Percentiles rank a stretch among this genome's conserved stretches.
Conservation (phyloP, 2,329 filamentous ascomycete genomes). For the Erysiphe neolycopersici region DNA sequence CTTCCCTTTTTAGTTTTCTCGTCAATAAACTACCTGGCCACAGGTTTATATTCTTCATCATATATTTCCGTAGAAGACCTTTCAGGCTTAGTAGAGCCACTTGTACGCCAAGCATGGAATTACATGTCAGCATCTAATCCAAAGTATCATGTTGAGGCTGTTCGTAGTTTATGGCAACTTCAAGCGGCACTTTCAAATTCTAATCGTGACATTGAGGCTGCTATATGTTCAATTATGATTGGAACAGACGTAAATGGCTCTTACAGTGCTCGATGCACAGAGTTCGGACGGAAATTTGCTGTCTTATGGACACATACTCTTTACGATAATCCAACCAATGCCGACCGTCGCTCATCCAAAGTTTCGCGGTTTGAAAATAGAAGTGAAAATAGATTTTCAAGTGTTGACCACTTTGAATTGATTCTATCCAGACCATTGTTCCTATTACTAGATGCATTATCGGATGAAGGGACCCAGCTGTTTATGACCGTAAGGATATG, state of each 20-base stretch:
- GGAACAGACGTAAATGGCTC: constrained; percentile 21
- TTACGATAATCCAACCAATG: constrained; percentile 22
- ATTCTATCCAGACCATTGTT: constrained; percentile 64
- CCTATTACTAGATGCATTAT: constrained; percentile 51
- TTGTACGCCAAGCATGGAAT: constrained; percentile 52
- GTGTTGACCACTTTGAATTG: constrained; percentile 36
- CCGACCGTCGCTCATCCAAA: constrained; percentile 24
- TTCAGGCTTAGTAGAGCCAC: constrained; percentile 33
- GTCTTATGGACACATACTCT: constrained; percentile 63
- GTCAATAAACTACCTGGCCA: constrained; percentile 29
- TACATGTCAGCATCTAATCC: constrained; percentile 60
- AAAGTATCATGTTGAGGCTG: constrained; percentile 85
- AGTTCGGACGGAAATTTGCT: constrained; percentile 41
- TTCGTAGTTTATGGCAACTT: constrained; percentile 63
- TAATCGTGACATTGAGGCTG: constrained; percentile 54
- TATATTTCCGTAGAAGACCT: constrained; percentile 26
- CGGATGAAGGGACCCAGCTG: constrained; percentile 44
- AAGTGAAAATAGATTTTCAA: constrained; percentile 20
- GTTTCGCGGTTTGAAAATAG: constrained; percentile 15
- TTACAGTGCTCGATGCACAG: constrained; percentile 23
- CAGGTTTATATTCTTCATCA: constrained; percentile 25
- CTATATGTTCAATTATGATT: constrained; percentile 44
- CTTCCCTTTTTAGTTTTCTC: constrained; percentile 29
- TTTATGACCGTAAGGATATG: constrained; percentile 57
- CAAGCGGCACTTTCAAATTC: constrained; percentile 41